A percentile compares a stretch with the other conserved stretches of the same genome.
Evolutionary conservation across 208 protist genomes (phyloP).

Genomic region (Strigomonas galati): DNA sequence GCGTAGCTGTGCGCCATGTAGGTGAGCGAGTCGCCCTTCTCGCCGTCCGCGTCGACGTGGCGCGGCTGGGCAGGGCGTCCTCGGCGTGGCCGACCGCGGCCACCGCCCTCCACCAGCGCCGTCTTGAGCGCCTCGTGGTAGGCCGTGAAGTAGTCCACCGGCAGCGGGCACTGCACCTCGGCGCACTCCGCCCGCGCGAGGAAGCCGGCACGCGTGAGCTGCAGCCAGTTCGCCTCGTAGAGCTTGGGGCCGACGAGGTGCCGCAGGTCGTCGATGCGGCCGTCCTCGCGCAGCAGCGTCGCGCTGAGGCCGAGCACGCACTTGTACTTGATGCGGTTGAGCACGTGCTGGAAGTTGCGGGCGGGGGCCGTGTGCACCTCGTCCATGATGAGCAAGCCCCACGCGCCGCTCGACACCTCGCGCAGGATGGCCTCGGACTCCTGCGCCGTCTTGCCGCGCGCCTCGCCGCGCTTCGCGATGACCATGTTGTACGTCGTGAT

Average conservation of each 20-base stretch:
- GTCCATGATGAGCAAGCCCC: constrained; percentile 99
- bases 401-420: constrained; percentile 62
- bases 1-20: constrained; percentile 41
- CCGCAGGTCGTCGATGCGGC: constrained; percentile 96
- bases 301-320: constrained; percentile 99
- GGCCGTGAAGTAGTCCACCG: constrained; percentile 49
- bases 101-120: constrained; percentile 8
- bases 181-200: constrained; percentile 98
- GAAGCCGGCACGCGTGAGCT: constrained; percentile 94
- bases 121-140: constrained; percentile 41
- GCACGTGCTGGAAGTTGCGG: constrained; percentile 94
- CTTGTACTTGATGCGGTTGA: constrained; percentile 92
- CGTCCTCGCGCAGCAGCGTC: constrained; percentile 97
- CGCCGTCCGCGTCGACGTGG: not conserved
- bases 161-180: constrained; percentile 98
- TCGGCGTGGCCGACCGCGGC: not conserved
- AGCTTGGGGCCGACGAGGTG: constrained; percentile 99
- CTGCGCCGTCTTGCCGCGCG: constrained; percentile 44
- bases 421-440: constrained; percentile 70
- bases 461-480: constrained; percentile 52
- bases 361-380: constrained; percentile 98
- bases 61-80: not conserved
- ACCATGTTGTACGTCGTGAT: constrained; percentile 99
- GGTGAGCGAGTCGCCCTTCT: constrained; percentile 8
- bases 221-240: constrained; percentile 99